Conservation (phyloP, 306 rosid genomes). For the Mimosa bimucronata region DNA sequence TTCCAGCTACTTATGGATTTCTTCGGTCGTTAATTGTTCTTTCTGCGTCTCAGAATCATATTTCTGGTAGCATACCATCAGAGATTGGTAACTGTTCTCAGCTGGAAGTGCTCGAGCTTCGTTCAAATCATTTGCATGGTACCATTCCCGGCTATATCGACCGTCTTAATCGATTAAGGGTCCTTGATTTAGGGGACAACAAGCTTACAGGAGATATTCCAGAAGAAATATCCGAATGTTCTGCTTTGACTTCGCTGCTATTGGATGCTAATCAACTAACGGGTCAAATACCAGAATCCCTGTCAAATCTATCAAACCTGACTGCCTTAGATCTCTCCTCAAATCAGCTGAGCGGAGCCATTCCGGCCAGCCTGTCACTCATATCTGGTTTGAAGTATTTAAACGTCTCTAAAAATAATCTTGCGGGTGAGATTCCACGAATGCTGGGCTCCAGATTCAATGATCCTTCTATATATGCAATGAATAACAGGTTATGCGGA, state of each 20-base stretch:
- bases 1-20: slow-evolving; percentile 76
- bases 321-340: slow-evolving; percentile 59
- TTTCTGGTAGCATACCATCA: slow-evolving; percentile 60
- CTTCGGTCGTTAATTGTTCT: slow-evolving; percentile 58
- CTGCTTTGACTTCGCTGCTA: slow-evolving; percentile 53
- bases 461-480: slow-evolving; percentile 53
- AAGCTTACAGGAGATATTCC: slow-evolving; percentile 70
- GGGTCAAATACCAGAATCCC: slow-evolving; percentile 65
- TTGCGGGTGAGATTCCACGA: slow-evolving; percentile 72
- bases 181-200: slow-evolving; percentile 72
- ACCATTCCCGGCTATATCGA: slow-evolving; percentile 56
- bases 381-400: slow-evolving; percentile 54
- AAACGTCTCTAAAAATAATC: slow-evolving; percentile 65
- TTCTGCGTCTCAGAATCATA: slow-evolving; percentile 57
- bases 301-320: slow-evolving; percentile 59
- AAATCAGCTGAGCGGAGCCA: slow-evolving; percentile 62
- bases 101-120: slow-evolving; percentile 70
- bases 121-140: slow-evolving; percentile 54
- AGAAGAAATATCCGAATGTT: slow-evolving; percentile 60
- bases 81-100: slow-evolving; percentile 71
- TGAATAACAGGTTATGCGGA: slow-evolving; percentile 65
- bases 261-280: slow-evolving; percentile 63
- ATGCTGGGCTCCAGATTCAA: slow-evolving; percentile 53
- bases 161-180: slow-evolving; percentile 49
- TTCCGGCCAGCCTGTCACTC: slow-evolving; percentile 50